Percentiles rank a stretch among this genome's conserved stretches.
Evolutionary conservation across 495 filamentous ascomycete genomes (phyloP).

Genomic region (Xylaria longipes): DNA sequence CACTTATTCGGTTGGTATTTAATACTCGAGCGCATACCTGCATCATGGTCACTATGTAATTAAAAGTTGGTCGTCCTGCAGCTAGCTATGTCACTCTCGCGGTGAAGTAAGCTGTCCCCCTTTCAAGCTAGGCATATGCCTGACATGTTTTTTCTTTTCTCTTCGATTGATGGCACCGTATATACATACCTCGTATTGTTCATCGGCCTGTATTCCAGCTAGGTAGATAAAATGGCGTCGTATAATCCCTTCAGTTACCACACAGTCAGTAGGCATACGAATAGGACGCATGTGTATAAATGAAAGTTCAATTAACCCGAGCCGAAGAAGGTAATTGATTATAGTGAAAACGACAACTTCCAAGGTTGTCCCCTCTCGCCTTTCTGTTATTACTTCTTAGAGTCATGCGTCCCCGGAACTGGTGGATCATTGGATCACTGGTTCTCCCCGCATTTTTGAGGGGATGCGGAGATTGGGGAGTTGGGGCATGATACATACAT

Average conservation of each 20-base stretch:
- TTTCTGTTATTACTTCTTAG: too few species aligned
- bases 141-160: slow-evolving; percentile 7
- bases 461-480: neutral
- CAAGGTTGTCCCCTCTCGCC: too few species aligned
- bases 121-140: neutral
- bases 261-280: neutral
- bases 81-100: slow-evolving; percentile 21
- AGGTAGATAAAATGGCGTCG: neutral
- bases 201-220: neutral
- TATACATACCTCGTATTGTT: neutral
- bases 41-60: neutral
- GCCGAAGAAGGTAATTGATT: neutral
- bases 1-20: neutral
- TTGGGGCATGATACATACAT: too few species aligned
- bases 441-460: slow-evolving; percentile 3
- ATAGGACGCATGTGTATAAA: neutral
- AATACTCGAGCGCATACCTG: neutral
- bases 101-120: slow-evolving; percentile 9
- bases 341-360: neutral
- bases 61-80: slow-evolving; percentile 16
- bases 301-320: neutral
- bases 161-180: neutral
- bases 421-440: neutral
- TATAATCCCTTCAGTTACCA: neutral
- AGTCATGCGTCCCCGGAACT: too few species aligned